These are phyloP conservation scores for Lactarius vividus DNA, from an alignment of 768 basidiomycete genomes.

Conservation along the genomic window DNA sequence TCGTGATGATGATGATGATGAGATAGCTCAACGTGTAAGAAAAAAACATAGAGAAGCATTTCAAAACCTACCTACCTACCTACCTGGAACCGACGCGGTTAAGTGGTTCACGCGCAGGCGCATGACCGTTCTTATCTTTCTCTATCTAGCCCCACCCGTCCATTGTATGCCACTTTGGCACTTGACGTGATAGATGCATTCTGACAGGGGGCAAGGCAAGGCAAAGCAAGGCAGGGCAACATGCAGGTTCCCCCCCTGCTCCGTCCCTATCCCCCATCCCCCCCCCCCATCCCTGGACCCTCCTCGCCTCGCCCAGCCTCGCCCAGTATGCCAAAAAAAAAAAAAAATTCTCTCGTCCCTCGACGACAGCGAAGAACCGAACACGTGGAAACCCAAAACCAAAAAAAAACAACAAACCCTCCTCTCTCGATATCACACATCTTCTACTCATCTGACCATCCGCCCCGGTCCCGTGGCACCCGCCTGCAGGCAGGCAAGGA, in stretches of 20 bases:
- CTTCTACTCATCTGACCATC: background rate
- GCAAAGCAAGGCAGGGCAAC: background rate
- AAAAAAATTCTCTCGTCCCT: background rate
- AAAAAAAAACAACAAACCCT: background rate
- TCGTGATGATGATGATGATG: too few species aligned
- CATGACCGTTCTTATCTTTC: background rate
- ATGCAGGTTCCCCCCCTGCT: background rate
- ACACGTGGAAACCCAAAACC: background rate
- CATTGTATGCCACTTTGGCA: background rate
- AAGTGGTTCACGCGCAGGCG: background rate
- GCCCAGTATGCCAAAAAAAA: background rate
- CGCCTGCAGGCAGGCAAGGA: constrained; percentile 20
- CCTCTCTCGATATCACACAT: too few species aligned
- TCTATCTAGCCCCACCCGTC: background rate
- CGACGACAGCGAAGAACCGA: too few species aligned
- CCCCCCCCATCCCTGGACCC: background rate
- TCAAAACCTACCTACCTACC: background rate
- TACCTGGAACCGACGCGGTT: background rate
- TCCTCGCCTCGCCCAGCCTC: background rate
- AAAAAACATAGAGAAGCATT: background rate
- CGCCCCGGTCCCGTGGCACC: background rate
- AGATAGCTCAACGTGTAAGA: too few species aligned
- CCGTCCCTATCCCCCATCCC: background rate
- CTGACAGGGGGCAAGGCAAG: background rate
- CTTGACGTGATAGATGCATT: constrained; percentile 1